A percentile compares a stretch with the other conserved stretches of the same genome.
Evolutionary conservation across 2,329 filamentous ascomycete species (phyloP).

Genomic region (Botrytis medusae): DNA sequence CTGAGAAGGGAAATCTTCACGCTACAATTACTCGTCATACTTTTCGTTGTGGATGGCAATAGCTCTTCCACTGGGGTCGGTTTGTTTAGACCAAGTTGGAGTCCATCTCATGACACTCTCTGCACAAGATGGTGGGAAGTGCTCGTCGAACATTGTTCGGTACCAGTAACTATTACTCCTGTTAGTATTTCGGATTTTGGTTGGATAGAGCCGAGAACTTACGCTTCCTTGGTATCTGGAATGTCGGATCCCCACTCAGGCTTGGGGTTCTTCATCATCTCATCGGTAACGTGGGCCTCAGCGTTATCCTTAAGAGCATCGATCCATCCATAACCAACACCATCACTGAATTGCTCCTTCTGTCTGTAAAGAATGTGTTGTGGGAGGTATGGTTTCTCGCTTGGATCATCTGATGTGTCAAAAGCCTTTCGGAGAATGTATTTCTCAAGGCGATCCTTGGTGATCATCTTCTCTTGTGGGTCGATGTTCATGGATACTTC

Average conservation of each 20-base stretch:
- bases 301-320: conserved; percentile 95
- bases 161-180: conserved; percentile 77
- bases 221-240: conserved; percentile 95
- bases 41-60: conserved; percentile 75
- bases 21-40: conserved; percentile 52
- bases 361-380: conserved; percentile 96
- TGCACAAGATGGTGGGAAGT: conserved; percentile 90
- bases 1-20: conserved; percentile 16
- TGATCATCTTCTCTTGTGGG: conserved; percentile 94
- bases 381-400: conserved; percentile 81
- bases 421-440: conserved; percentile 98
- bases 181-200: neutral
- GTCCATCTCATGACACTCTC: conserved; percentile 95
- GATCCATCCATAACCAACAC: conserved; percentile 98
- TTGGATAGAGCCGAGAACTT: conserved; percentile 42
- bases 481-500: conserved; percentile 92
- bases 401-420: conserved; percentile 85
- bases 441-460: conserved; percentile 73
- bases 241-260: conserved; percentile 91
- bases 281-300: conserved; percentile 84
- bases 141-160: conserved; percentile 97
- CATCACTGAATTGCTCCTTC: conserved; percentile 99
- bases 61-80: conserved; percentile 85
- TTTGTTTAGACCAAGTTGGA: conserved; percentile 95
- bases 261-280: conserved; percentile 98